Conservation (phyloP, 495 filamentous ascomycete genomes). For the Neurospora sp. region DNA sequence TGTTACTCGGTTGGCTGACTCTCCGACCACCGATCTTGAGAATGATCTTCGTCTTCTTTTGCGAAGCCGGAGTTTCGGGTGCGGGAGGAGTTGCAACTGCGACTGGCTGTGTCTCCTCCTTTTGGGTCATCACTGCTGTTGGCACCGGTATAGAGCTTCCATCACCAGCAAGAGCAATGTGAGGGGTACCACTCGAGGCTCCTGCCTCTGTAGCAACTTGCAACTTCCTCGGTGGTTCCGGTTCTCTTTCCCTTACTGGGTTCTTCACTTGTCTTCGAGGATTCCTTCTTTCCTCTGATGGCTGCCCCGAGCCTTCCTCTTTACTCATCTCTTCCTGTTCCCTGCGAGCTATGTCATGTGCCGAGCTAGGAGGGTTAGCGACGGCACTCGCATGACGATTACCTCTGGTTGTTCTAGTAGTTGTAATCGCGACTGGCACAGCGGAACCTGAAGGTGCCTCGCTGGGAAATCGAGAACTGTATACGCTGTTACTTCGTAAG, state of each 20-base stretch:
- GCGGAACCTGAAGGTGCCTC: not conserved
- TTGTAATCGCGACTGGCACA: not conserved
- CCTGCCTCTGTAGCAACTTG: not conserved
- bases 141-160: not conserved
- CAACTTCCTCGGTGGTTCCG: not conserved
- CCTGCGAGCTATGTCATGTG: not conserved
- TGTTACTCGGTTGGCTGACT: not conserved
- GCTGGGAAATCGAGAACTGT: not conserved
- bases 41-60: not conserved
- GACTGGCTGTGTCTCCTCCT: not conserved
- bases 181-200: not conserved
- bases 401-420: not conserved
- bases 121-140: not conserved
- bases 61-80: not conserved
- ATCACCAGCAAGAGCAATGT: not conserved
- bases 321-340: not conserved
- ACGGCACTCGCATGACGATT: not conserved
- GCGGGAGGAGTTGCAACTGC: not conserved
- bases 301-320: not conserved
- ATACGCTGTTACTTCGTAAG: not conserved
- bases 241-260: not conserved
- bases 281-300: not conserved
- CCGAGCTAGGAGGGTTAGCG: not conserved
- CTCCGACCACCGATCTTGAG: not conserved
- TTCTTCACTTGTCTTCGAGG: not conserved